phyloP scores from a whole-genome alignment of 2,329 filamentous ascomycete genomes.

The Colletotrichum coccodes region DNA sequence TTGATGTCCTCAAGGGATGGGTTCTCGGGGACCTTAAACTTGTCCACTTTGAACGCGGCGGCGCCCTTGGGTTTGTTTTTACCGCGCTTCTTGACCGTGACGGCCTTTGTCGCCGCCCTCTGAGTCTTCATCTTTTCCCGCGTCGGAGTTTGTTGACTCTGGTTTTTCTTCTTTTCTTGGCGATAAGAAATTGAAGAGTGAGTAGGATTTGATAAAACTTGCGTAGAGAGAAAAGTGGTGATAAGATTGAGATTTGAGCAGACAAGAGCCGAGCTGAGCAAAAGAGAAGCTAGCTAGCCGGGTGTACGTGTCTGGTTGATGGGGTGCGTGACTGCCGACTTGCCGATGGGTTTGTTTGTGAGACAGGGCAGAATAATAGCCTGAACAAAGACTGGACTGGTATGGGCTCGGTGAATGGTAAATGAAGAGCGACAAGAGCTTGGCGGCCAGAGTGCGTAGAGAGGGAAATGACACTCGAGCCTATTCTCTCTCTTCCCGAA shows the following conservation, averaged over 20 bases:
- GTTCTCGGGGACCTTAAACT: constrained; percentile 45
- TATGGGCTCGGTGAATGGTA: constrained; percentile 28
- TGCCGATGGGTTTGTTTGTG: constrained; percentile 30
- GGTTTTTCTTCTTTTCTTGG: not conserved
- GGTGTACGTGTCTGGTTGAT: constrained; percentile 29
- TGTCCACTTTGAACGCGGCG: constrained; percentile 41
- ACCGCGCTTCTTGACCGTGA: constrained; percentile 42
- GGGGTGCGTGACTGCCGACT: constrained; percentile 23
- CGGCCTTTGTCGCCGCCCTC: constrained; percentile 42
- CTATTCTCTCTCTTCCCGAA: not conserved
- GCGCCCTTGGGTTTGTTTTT: constrained; percentile 39
- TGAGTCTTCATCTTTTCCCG: constrained; percentile 45
- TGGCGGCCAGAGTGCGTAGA: constrained; percentile 10
- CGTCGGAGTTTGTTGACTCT: constrained; percentile 17
- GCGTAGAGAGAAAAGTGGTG: not conserved
- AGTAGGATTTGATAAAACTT: not conserved
- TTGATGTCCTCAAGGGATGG: constrained; percentile 48
- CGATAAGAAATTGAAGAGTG: not conserved
- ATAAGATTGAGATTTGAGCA: constrained; percentile 12
- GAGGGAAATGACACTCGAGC: constrained; percentile 10
- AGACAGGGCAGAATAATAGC: constrained; percentile 27
- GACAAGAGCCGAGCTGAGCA: constrained; percentile 13
- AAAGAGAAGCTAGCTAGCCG: not conserved
- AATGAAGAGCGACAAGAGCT: constrained; percentile 31
- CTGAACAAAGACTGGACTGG: constrained; percentile 26